These are phyloP conservation scores for Myriosclerotinia curreyana DNA, from an alignment of 2,329 filamentous ascomycete species.

Conservation along the genomic window DNA sequence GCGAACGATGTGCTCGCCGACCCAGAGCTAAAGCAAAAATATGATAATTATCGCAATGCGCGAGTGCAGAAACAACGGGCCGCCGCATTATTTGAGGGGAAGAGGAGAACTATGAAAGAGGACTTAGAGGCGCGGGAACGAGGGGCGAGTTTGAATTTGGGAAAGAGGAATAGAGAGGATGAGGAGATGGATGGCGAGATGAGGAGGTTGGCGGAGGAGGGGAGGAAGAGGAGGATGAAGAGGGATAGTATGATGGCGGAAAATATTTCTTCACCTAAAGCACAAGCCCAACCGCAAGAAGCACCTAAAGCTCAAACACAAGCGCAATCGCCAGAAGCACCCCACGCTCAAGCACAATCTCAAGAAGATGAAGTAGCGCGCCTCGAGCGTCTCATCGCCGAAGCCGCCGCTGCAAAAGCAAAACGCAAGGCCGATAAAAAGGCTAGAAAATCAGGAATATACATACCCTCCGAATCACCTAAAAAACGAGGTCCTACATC, in stretches of 20 bases:
- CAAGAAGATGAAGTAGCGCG: conserved; percentile 45
- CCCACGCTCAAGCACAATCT: too few relatives aligned
- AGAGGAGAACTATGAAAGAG: conserved; percentile 74
- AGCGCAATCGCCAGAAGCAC: conserved; percentile 30
- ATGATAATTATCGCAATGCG: conserved; percentile 74
- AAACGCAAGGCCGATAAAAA: conserved; percentile 40
- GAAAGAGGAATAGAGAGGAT: conserved; percentile 54
- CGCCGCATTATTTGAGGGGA: conserved; percentile 69
- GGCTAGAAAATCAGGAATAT: conserved; percentile 42
- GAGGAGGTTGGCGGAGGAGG: conserved; percentile 51
- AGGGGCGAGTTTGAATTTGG: conserved; percentile 48
- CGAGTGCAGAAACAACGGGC: conserved; percentile 66
- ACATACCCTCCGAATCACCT: conserved; percentile 34
- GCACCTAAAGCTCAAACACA: neutral
- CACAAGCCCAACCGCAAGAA: conserved; percentile 23
- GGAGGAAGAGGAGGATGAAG: conserved; percentile 49
- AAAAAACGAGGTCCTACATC: conserved; percentile 30
- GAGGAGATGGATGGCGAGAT: conserved; percentile 51
- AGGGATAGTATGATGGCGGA: conserved; percentile 44
- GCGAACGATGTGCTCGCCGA: conserved; percentile 83
- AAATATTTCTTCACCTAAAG: conserved; percentile 27
- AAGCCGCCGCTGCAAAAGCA: conserved; percentile 43
- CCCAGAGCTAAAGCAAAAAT: conserved; percentile 65
- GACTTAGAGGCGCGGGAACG: conserved; percentile 78
- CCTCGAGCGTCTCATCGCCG: conserved; percentile 46